Percentiles rank a stretch among this genome's conserved stretches.
phyloP scores from a whole-genome alignment of 1,284 basidiomycete species.

The Boletus sp. region DNA sequence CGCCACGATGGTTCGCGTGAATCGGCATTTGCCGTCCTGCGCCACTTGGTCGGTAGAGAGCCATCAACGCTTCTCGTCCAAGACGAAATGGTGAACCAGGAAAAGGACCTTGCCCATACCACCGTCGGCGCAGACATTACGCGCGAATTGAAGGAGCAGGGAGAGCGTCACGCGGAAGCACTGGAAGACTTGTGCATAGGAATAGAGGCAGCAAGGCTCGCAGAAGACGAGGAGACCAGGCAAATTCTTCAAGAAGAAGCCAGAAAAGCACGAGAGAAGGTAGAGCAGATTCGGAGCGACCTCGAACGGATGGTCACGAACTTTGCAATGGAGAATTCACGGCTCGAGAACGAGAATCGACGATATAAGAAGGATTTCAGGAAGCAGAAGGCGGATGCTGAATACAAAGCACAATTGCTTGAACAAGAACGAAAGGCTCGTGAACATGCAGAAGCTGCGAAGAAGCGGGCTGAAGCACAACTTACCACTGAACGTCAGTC shows the following conservation, averaged over 20 bases:
- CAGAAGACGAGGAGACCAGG: constrained; percentile 41
- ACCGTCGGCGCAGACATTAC: constrained; percentile 43
- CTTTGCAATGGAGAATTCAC: constrained; percentile 37
- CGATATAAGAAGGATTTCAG: constrained; percentile 21
- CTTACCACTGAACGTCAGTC: constrained; percentile 22
- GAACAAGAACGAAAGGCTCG: constrained; percentile 28
- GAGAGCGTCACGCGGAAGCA: constrained; percentile 38
- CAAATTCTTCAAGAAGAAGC: constrained; percentile 41
- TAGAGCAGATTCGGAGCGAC: constrained; percentile 32
- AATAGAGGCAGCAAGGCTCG: constrained; percentile 40
- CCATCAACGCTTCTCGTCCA: constrained; percentile 43
- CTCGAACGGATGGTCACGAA: constrained; percentile 36
- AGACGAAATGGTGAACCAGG: constrained; percentile 44
- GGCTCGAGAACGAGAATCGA: constrained; percentile 34
- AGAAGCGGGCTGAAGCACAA: constrained; percentile 23
- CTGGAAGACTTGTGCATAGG: constrained; percentile 39
- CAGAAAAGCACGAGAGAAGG: constrained; percentile 32
- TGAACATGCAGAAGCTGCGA: constrained; percentile 27
- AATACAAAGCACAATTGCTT: constrained; percentile 16
- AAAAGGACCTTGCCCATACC: constrained; percentile 42
- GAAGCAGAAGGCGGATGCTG: constrained; percentile 28
- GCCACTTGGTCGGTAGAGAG: constrained; percentile 33
- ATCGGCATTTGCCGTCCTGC: constrained; percentile 39
- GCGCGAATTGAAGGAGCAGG: constrained; percentile 39
- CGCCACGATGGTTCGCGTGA: constrained; percentile 40